Percentiles rank a stretch among this genome's conserved stretches.
Evolutionary conservation across 1,284 basidiomycete species (phyloP).

Genomic region (Melampsora americana): DNA sequence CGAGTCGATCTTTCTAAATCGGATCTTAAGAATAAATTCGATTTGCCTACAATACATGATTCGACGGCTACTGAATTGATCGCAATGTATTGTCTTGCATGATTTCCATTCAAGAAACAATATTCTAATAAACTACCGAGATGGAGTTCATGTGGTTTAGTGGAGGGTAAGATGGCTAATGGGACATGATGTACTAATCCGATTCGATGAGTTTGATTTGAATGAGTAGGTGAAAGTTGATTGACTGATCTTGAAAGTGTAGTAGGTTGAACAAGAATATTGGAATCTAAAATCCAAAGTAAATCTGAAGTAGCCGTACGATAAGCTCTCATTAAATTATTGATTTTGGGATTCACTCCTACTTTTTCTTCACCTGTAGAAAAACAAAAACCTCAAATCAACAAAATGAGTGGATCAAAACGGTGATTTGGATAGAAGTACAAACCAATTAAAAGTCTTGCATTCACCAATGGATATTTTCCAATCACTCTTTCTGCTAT

Average conservation of each 20-base stretch:
- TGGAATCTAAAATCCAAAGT: slow-evolving; percentile 94
- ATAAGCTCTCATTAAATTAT: slow-evolving; percentile 86
- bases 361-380: slow-evolving; percentile 58
- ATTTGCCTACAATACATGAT: slow-evolving; percentile 96
- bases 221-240: slow-evolving; percentile 57
- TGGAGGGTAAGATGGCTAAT: slow-evolving; percentile 67
- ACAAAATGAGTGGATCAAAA: slow-evolving; percentile 54
- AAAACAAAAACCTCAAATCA: slow-evolving; percentile 60
- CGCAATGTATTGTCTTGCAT: slow-evolving; percentile 98
- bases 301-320: slow-evolving; percentile 77
- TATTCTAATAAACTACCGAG: slow-evolving; percentile 84
- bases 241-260: slow-evolving; percentile 83
- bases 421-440: slow-evolving; percentile 12
- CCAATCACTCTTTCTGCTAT: slow-evolving; percentile 71
- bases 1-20: slow-evolving; percentile 65
- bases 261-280: slow-evolving; percentile 73
- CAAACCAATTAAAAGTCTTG: slow-evolving; percentile 72
- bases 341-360: slow-evolving; percentile 96
- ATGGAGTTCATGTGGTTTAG: slow-evolving; percentile 50
- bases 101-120: slow-evolving; percentile 92
- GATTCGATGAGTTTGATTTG: slow-evolving; percentile 56
- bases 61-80: slow-evolving; percentile 82
- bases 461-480: slow-evolving; percentile 70
- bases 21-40: slow-evolving; percentile 85
- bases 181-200: slow-evolving; percentile 96